Conservation (phyloP, 2,329 filamentous ascomycete genomes). For the Epichloe scottii region DNA sequence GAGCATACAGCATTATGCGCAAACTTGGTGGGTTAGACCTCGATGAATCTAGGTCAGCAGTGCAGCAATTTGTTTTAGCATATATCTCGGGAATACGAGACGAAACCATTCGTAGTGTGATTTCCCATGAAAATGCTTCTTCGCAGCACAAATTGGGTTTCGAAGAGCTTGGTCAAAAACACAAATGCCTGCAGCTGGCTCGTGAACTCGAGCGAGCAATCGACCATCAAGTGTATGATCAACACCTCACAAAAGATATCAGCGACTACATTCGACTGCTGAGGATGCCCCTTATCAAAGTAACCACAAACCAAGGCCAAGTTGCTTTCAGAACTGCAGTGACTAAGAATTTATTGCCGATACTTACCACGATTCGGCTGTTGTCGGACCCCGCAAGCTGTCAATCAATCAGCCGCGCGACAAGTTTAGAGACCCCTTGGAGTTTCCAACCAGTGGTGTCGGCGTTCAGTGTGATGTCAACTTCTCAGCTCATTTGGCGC, state of each 20-base stretch:
- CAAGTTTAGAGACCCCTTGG: conserved; percentile 47
- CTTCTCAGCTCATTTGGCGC: conserved; percentile 70
- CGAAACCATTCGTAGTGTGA: conserved; percentile 29
- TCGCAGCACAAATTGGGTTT: conserved; percentile 18
- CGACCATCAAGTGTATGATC: conserved; percentile 32
- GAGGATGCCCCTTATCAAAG: conserved; percentile 21
- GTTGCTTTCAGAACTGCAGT: conserved; percentile 23
- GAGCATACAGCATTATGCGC: conserved; percentile 21
- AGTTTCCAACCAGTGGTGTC: conserved; percentile 63
- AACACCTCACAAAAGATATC: conserved; percentile 23
- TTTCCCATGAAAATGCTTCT: conserved; percentile 16
- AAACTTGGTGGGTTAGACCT: conserved; percentile 26
- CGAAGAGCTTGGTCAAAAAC: conserved; percentile 31
- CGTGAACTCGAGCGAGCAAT: conserved; percentile 42
- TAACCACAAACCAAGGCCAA: conserved; percentile 5
- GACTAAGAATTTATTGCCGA: conserved; percentile 16
- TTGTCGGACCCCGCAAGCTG: conserved; percentile 36
- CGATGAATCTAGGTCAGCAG: conserved; percentile 4
- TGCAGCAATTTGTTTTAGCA: conserved; percentile 20
- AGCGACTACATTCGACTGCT: conserved; percentile 39
- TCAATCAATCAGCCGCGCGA: conserved; percentile 39
- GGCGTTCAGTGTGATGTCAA: conserved; percentile 92
- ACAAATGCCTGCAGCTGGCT: conserved; percentile 44
- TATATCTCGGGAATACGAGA: conserved; percentile 43
- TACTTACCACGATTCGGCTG: conserved; percentile 30